A percentile compares a stretch with the other conserved stretches of the same genome.
These are phyloP conservation scores for Diaporthe aspalathi DNA, from an alignment of 2,329 filamentous ascomycete species.

Conservation along the genomic window DNA sequence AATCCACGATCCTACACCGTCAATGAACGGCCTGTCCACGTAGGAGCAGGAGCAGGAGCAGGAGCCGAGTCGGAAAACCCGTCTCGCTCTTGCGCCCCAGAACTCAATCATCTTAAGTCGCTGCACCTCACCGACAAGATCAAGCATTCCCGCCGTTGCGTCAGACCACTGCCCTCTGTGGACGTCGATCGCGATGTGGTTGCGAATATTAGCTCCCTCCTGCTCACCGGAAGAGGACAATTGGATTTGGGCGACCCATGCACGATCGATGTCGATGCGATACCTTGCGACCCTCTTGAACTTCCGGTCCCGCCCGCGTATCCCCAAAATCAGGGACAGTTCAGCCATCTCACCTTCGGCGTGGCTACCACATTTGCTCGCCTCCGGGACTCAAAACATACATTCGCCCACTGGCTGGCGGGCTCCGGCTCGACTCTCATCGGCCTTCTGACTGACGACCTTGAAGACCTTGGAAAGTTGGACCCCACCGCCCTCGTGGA, in stretches of 20 bases:
- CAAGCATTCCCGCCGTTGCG: conserved; percentile 26
- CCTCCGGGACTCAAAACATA: conserved; percentile 18
- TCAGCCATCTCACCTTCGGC: conserved; percentile 29
- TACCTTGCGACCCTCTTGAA: conserved; percentile 29
- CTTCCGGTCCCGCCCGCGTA: conserved; percentile 20
- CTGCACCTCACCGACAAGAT: conserved; percentile 25
- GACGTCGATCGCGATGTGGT: background rate
- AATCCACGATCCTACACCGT: background rate
- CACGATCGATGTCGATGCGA: background rate
- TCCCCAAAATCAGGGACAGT: conserved; percentile 41
- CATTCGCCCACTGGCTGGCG: conserved; percentile 34
- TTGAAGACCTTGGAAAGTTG: background rate
- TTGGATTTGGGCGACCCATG: conserved; percentile 10
- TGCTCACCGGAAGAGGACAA: background rate
- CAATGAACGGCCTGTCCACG: background rate
- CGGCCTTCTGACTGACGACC: conserved; percentile 36
- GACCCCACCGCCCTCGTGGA: conserved; percentile 31
- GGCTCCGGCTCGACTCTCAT: conserved; percentile 26
- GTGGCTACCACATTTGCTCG: conserved; percentile 29
- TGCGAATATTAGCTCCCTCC: conserved; percentile 11
- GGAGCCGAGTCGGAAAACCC: background rate
- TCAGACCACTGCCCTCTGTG: background rate
- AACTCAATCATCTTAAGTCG: conserved; percentile 8
- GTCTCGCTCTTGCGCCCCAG: background rate
- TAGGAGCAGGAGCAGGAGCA: background rate